Evolutionary conservation across 306 rosid species (phyloP), one percentile per base, ranked within the genome.

Genomic region (Dalbergia cochinchinensis): DNA sequence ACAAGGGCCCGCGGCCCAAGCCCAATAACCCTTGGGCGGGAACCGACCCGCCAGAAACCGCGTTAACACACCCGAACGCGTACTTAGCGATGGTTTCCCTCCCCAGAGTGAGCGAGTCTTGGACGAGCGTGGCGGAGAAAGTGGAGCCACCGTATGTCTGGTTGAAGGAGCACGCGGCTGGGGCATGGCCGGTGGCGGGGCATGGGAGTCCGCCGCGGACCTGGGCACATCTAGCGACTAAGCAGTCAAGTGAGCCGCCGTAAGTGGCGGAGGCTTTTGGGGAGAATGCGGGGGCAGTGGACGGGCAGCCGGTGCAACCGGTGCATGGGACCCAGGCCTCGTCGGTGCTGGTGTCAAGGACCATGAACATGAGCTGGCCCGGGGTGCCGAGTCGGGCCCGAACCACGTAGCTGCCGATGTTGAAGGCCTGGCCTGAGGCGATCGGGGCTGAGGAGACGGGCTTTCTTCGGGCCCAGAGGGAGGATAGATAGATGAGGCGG

Each of bases 11-110:
- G 0, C 92, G 92, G 31, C 97, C 97, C 78, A 92, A 11, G 19
- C 97, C 97, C 90, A 92, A 48, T 3, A 92, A 41, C 31, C 97
- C 96, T 65, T 90, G 94, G 39, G 89, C 87, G 3, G 96, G 97
- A 37, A 89, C 50, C 4, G 90, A 84, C 51, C 74, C 53, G 89
- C 57, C 74, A 37, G 91, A 74, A 53, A 80, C 53, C 20, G 89
- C 34, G 37, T 74, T 82, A 65, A 90, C 61, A 83, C 96, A 92
- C 0, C 1, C 97, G 18, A 92, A 92, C 3, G 85, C 55, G 85
- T 78, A 92, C n/a, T 83, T 86, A 0, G 83, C 8, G 12, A 92
- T 7, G 26, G 82, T 59, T 4, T 76, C 83, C 0, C 11, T 1
- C 47, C 81, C 91, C 8, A 92, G 55, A 0, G n/a, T 37, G 16